Percentiles rank a stretch among this genome's conserved stretches.
Conservation (phyloP, 2,329 filamentous ascomycete genomes). For the Didymella pomorum region DNA sequence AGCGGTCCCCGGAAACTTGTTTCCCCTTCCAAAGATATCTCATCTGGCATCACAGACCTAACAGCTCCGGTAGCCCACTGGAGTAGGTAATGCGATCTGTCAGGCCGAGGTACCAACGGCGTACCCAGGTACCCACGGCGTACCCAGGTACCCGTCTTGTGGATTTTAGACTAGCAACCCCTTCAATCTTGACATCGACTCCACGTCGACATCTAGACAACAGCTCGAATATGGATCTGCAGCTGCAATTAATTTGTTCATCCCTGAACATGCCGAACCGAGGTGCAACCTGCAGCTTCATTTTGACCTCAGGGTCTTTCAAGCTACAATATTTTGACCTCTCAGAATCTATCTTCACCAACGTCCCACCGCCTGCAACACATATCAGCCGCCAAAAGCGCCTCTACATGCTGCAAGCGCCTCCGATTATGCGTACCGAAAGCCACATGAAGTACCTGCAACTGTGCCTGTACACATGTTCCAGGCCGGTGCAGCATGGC, state of each 20-base stretch:
- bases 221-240: not conserved
- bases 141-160: not conserved
- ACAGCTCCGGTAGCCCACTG: not conserved
- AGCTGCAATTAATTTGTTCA: not conserved
- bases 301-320: not conserved
- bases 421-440: not conserved
- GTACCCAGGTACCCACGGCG: not conserved
- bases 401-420: not conserved
- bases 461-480: not conserved
- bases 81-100: slow-evolving; percentile 1
- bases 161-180: not conserved
- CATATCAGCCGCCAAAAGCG: not conserved
- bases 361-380: not conserved
- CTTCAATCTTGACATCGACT: not conserved
- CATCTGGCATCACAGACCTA: not conserved
- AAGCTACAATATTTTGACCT: not conserved
- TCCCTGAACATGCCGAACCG: not conserved
- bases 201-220: not conserved
- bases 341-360: not conserved
- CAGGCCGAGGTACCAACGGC: not conserved
- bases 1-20: not conserved
- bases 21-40: not conserved
- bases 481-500: not conserved
- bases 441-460: no score
- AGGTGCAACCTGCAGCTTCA: not conserved